A percentile compares a stretch with the other conserved stretches of the same genome.
Evolutionary conservation across 179 eudicot genomes (phyloP).

Genomic region (Sideroxylon spinosum): DNA sequence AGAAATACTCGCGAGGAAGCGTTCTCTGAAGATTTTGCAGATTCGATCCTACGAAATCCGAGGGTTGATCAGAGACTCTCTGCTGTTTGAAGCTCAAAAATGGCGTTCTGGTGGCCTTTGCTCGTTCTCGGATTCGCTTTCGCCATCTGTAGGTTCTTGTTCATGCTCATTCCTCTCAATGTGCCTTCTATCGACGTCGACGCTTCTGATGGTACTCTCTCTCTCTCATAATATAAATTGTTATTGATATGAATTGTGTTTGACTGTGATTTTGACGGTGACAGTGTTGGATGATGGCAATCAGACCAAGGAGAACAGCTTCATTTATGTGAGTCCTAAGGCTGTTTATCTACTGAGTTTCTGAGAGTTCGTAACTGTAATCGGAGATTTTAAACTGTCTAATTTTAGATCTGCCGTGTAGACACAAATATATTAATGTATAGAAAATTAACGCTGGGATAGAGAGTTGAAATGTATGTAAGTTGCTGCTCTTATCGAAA

Average conservation of each 20-base stretch:
- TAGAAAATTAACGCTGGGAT: background rate
- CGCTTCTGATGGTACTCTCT: constrained; percentile 62
- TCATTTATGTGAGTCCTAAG: constrained; percentile 73
- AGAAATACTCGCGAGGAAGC: background rate
- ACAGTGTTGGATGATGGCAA: constrained; percentile 84
- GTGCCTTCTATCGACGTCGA: constrained; percentile 95
- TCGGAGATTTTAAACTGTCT: background rate
- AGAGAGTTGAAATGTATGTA: background rate
- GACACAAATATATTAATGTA: background rate
- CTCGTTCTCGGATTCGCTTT: constrained; percentile 68
- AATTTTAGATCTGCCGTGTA: background rate
- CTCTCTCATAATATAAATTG: background rate
- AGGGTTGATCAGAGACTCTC: constrained; percentile 2
- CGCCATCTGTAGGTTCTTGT: constrained; percentile 64
- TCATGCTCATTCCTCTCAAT: constrained; percentile 89
- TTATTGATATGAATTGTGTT: background rate
- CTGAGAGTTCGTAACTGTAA: background rate
- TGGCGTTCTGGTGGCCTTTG: constrained; percentile 87
- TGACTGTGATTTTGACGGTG: constrained; percentile 5
- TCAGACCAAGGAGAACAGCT: constrained; percentile 84
- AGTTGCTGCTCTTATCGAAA: constrained; percentile 2
- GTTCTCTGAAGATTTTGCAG: constrained; percentile 1
- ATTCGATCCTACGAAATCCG: background rate
- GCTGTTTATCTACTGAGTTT: constrained; percentile 6
- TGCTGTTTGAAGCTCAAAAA: constrained; percentile 19